Conservation (phyloP, 140 eudicot species). For the Bidens hawaiensis region DNA sequence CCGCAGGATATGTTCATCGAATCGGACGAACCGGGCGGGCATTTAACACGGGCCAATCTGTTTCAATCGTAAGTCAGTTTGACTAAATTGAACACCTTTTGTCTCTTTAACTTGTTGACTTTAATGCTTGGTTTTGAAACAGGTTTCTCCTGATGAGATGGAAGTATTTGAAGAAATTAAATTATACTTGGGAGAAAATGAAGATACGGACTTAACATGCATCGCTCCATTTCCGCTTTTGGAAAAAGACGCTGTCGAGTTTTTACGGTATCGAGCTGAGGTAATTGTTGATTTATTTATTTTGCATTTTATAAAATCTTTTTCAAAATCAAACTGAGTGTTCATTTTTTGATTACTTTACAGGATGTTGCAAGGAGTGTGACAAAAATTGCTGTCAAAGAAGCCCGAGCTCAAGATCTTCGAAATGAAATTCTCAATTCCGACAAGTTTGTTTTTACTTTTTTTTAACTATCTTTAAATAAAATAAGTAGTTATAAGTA, state of each 20-base stretch:
- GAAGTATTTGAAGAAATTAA: conserved; percentile 76
- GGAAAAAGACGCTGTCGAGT: conserved; percentile 80
- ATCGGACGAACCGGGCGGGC: conserved; percentile 99
- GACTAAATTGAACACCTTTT: conserved; percentile 7
- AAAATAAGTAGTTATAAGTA: background rate
- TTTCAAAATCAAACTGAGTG: background rate
- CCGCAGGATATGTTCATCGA: conserved; percentile 90
- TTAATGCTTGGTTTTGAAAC: conserved; percentile 8
- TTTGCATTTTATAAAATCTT: background rate
- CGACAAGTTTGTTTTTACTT: conserved; percentile 79
- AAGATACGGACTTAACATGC: conserved; percentile 33
- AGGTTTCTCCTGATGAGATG: conserved; percentile 86
- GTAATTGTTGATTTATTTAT: conserved; percentile 31
- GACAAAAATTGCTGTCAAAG: conserved; percentile 86
- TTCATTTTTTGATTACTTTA: conserved; percentile 13
- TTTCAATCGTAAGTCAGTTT: conserved; percentile 68
- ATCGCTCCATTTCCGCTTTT: conserved; percentile 77
- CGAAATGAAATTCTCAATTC: conserved; percentile 96
- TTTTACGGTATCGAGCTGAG: conserved; percentile 92
- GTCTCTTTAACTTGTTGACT: background rate
- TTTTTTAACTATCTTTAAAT: background rate
- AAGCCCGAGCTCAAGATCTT: conserved; percentile 90
- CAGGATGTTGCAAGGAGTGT: conserved; percentile 98
- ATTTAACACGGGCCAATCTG: conserved; percentile 85
- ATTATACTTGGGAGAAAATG: conserved; percentile 58